These are phyloP conservation scores for Colletotrichum ledebouriae DNA, from an alignment of 2,329 filamentous ascomycete species.

Conservation along the genomic window DNA sequence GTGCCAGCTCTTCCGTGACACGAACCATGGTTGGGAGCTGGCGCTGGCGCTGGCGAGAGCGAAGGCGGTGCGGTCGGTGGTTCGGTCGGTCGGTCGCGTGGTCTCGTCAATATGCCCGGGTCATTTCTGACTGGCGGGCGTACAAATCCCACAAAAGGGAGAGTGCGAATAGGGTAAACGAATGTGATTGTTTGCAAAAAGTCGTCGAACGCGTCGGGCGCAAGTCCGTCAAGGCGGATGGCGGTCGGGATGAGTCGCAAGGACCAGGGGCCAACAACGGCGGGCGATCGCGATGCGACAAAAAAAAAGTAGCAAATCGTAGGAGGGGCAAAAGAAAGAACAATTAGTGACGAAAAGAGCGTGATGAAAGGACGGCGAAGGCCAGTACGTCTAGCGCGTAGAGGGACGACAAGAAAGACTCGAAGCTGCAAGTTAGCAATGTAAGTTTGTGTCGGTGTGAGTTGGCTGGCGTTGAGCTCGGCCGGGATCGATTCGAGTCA, in stretches of 20 bases:
- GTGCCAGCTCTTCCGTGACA: constrained; percentile 81
- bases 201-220: constrained; percentile 25
- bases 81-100: constrained; percentile 38
- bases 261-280: constrained; percentile 3
- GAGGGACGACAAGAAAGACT: constrained; percentile 23
- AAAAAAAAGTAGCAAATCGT: constrained; percentile 11
- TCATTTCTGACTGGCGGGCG: constrained; percentile 44
- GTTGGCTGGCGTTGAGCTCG: constrained; percentile 40
- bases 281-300: constrained; percentile 22
- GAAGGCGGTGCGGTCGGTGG: neutral
- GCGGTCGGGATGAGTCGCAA: constrained; percentile 25
- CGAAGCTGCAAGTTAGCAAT: constrained; percentile 31
- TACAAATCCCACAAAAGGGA: constrained; percentile 31
- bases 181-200: constrained; percentile 26
- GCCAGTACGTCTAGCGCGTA: constrained; percentile 37
- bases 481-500: constrained; percentile 27
- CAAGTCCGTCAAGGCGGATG: constrained; percentile 19
- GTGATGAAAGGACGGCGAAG: constrained; percentile 37
- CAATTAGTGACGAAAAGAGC: constrained; percentile 34
- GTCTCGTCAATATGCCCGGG: constrained; percentile 46
- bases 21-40: constrained; percentile 77
- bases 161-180: constrained; percentile 19
- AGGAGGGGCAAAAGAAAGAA: constrained; percentile 3
- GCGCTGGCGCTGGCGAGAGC: constrained; percentile 45
- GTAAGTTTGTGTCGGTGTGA: constrained; percentile 41